Conservation (phyloP, 768 basidiomycete genomes). For the Erythrobasidium yunnanense region DNA sequence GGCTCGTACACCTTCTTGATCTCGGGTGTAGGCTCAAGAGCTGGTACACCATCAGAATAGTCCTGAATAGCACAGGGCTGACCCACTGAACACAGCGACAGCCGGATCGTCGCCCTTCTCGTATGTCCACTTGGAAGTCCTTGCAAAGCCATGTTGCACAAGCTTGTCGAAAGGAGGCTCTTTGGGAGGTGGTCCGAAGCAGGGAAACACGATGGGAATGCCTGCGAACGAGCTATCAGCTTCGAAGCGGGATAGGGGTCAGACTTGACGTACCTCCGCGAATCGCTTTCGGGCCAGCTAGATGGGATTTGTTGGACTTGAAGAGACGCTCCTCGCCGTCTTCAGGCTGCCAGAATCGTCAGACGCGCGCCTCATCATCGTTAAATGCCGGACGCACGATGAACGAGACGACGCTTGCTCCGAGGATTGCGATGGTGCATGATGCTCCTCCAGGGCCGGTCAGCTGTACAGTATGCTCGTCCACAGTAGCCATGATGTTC, state of each 20-base stretch:
- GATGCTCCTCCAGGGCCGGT: conserved; percentile 10
- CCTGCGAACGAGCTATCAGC: conserved; percentile 30
- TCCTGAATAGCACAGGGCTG: background rate
- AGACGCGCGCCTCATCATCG: too few relatives aligned
- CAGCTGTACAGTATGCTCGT: conserved; percentile 13
- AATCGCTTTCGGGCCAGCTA: conserved; percentile 30
- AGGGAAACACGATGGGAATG: conserved; percentile 57
- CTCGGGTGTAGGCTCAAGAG: conserved; percentile 53
- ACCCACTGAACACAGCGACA: conserved; percentile 65
- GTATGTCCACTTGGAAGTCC: conserved; percentile 64
- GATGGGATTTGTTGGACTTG: conserved; percentile 24
- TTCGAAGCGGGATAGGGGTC: conserved; percentile 28
- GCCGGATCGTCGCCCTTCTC: conserved; percentile 56
- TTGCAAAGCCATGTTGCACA: conserved; percentile 81
- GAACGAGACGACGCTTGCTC: conserved; percentile 11
- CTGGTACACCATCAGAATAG: conserved; percentile 37
- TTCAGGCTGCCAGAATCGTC: too few relatives aligned
- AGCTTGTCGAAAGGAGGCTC: conserved; percentile 57
- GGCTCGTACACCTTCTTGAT: conserved; percentile 55
- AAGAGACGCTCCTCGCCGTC: conserved; percentile 34
- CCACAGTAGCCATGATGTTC: conserved; percentile 4
- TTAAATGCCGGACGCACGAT: too few relatives aligned
- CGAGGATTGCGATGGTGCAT: conserved; percentile 6
- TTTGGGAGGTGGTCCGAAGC: conserved; percentile 59
- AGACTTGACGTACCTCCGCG: conserved; percentile 34